Percentiles rank a stretch among this genome's conserved stretches.
These are phyloP conservation scores for Rhodotorula sp. DNA, from an alignment of 1,284 basidiomycete genomes.

Conservation along the genomic window DNA sequence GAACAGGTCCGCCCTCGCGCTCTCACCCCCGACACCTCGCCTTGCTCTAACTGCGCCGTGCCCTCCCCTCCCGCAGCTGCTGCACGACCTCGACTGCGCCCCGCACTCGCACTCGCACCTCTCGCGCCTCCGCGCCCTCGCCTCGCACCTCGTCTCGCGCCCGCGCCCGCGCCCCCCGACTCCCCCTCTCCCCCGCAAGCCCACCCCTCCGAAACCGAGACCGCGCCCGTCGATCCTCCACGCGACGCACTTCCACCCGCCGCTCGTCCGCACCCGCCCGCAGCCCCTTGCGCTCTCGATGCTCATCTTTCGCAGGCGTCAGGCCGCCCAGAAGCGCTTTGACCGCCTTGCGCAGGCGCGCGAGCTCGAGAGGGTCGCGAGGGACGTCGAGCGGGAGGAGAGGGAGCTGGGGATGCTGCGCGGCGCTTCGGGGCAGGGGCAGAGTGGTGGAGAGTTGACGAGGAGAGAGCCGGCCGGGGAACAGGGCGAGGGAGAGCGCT, in stretches of 20 bases:
- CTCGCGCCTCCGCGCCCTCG: slow-evolving; percentile 61
- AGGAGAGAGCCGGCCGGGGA: not conserved
- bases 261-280: slow-evolving; percentile 72
- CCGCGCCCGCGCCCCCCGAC: not conserved
- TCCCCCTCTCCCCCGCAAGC: not conserved
- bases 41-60: not conserved
- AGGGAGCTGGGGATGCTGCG: not conserved
- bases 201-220: slow-evolving; percentile 54
- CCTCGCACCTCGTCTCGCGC: slow-evolving; percentile 49
- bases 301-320: slow-evolving; percentile 66
- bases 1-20: slow-evolving; percentile 59
- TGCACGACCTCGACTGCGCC: slow-evolving; percentile 4
- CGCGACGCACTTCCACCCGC: slow-evolving; percentile 63
- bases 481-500: not conserved
- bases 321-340: slow-evolving; percentile 58
- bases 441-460: not conserved
- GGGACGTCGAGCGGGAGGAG: slow-evolving; percentile 54
- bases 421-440: not conserved
- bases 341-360: slow-evolving; percentile 39
- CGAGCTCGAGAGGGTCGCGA: slow-evolving; percentile 54
- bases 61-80: not conserved
- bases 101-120: not conserved
- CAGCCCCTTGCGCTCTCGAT: slow-evolving; percentile 68
- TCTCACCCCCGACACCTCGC: not conserved
- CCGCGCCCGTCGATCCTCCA: slow-evolving; percentile 68